Evolutionary conservation across 371 early-diverging fungal genomes (phyloP).

Genomic region (Batkoa obscura): DNA sequence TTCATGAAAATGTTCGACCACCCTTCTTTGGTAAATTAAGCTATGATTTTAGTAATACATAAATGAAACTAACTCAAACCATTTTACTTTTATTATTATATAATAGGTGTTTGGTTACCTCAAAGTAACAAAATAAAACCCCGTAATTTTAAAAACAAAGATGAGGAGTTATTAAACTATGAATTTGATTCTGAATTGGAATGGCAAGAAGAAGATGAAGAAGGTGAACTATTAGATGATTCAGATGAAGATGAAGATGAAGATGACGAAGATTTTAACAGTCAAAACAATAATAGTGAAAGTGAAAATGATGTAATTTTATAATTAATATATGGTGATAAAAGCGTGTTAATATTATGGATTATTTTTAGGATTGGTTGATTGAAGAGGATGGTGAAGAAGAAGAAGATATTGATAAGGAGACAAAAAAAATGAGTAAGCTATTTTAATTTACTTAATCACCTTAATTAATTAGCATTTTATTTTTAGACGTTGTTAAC

Average conservation of each 20-base stretch:
- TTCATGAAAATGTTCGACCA: not conserved
- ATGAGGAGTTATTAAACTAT: not conserved
- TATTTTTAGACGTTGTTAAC: too few species aligned
- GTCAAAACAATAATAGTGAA: not conserved
- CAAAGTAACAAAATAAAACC: not conserved
- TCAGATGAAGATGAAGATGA: not conserved
- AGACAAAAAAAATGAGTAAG: not conserved
- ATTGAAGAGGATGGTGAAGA: not conserved
- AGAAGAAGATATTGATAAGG: not conserved
- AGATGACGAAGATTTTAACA: not conserved
- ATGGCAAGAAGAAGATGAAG: constrained; percentile 1
- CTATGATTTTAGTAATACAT: not conserved
- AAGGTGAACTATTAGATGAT: not conserved
- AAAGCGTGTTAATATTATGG: not conserved
- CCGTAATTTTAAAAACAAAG: not conserved
- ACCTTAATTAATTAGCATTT: too few species aligned
- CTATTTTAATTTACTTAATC: too few species aligned
- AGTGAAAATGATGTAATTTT: not conserved
- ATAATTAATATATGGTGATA: not conserved
- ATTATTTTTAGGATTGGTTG: constrained; percentile 1
- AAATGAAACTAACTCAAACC: too few species aligned
- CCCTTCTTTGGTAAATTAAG: not conserved
- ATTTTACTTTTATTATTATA: not conserved
- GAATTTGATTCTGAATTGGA: not conserved
- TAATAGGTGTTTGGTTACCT: not conserved